These are phyloP conservation scores for Fusarium beomiforme DNA, from an alignment of 2,329 filamentous ascomycete species.

Conservation along the genomic window DNA sequence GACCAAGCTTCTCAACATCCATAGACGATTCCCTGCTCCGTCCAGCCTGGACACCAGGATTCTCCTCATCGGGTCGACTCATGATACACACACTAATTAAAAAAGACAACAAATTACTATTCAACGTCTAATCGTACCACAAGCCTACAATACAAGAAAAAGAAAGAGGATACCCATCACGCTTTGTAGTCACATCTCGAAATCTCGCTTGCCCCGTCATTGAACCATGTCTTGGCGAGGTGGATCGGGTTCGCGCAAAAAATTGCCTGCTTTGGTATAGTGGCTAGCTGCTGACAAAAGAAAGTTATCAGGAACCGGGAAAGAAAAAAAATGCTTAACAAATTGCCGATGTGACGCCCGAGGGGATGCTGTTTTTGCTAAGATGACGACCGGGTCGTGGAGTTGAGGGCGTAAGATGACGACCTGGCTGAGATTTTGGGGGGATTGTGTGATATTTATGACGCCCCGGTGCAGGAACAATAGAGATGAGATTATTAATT, in stretches of 20 bases:
- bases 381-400: conserved; percentile 15
- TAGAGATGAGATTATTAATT: not conserved
- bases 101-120: not conserved
- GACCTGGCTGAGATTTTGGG: not conserved
- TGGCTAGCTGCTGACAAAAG: conserved; percentile 20
- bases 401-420: conserved; percentile 27
- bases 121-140: not conserved
- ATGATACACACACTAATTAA: not conserved
- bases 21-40: conserved; percentile 7
- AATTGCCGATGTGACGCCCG: conserved; percentile 14
- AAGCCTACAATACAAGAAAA: not conserved
- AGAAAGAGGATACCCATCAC: conserved; percentile 8
- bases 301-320: not conserved
- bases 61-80: conserved; percentile 29
- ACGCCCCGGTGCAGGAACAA: not conserved
- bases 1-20: conserved; percentile 41
- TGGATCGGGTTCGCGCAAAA: conserved; percentile 4
- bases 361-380: conserved; percentile 1
- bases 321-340: not conserved
- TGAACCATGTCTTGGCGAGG: conserved; percentile 16
- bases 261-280: conserved; percentile 28
- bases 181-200: conserved; percentile 13
- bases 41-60: not conserved
- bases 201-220: conserved; percentile 19
- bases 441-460: conserved; percentile 7